Conservation (phyloP, 2,329 filamentous ascomycete species). For the Diaporthe longicolla region DNA sequence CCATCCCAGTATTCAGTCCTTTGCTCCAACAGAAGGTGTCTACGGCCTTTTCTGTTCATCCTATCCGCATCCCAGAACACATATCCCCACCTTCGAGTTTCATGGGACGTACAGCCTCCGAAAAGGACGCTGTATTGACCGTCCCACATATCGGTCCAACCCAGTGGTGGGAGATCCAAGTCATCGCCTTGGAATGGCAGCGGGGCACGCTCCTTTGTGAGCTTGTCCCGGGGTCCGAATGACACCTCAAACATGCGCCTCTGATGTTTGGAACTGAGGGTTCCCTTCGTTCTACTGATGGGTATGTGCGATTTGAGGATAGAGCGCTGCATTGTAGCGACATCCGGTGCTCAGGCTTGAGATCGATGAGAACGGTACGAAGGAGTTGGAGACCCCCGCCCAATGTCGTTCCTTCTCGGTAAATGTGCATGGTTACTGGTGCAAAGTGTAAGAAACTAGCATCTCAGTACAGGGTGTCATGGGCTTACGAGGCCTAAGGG, state of each 20-base stretch:
- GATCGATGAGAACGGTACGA: conserved; percentile 4
- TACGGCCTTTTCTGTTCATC: not conserved
- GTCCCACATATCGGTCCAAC: not conserved
- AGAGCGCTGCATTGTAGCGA: conserved; percentile 49
- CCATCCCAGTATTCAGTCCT: not conserved
- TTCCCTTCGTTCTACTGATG: not conserved
- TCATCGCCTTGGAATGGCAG: not conserved
- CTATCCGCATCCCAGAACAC: not conserved
- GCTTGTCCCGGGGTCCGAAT: too few species aligned
- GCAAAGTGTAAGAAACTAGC: too few species aligned
- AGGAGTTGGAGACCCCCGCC: conserved; percentile 21
- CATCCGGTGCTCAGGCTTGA: conserved; percentile 39
- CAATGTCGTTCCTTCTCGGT: conserved; percentile 19
- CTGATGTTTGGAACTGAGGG: not conserved
- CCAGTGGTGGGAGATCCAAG: not conserved
- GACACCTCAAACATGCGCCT: too few species aligned
- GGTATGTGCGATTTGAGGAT: not conserved
- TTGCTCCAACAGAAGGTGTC: not conserved
- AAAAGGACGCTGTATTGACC: not conserved
- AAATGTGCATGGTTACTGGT: not conserved
- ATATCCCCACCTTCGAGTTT: not conserved
- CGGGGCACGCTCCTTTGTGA: not conserved
- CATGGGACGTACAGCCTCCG: not conserved
- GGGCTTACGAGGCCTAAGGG: not conserved
- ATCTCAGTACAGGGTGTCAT: too few species aligned